Conservation (phyloP, 1,284 basidiomycete species). For the Golubevia sp. region DNA sequence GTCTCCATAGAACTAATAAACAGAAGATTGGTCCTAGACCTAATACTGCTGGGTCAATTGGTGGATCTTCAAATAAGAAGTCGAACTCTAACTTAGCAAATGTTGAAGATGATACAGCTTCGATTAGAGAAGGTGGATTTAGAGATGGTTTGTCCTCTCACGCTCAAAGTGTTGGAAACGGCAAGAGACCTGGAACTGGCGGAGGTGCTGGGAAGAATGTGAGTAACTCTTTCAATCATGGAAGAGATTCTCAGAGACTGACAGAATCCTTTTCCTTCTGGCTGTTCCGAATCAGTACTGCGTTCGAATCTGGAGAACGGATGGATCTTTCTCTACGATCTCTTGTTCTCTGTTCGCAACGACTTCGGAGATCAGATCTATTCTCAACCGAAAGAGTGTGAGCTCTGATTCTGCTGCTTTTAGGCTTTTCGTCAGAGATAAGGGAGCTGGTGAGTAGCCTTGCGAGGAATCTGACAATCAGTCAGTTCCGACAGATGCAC, state of each 20-base stretch:
- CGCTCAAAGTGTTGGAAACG: not conserved
- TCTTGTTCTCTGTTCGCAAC: constrained; percentile 72
- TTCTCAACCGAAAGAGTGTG: constrained; percentile 33
- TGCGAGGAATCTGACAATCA: not conserved
- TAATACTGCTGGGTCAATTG: constrained; percentile 41
- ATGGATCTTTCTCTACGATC: constrained; percentile 75
- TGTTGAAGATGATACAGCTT: constrained; percentile 20
- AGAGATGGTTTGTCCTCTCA: not conserved
- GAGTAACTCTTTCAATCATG: not conserved
- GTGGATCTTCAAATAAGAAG: constrained; percentile 18
- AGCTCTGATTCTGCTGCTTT: constrained; percentile 38
- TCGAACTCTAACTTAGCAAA: constrained; percentile 22
- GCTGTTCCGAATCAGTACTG: constrained; percentile 59
- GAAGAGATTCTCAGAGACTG: not conserved
- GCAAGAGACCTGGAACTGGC: constrained; percentile 11
- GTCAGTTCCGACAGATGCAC: too few relatives aligned
- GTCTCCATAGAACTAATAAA: constrained; percentile 34
- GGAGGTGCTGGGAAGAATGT: constrained; percentile 3
- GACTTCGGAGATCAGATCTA: constrained; percentile 68
- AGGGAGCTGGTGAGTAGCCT: constrained; percentile 22
- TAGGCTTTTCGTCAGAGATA: constrained; percentile 56
- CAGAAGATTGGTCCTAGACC: constrained; percentile 24
- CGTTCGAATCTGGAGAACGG: constrained; percentile 78
- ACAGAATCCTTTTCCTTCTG: not conserved
- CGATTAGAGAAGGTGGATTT: not conserved